Base-by-base conservation (phyloP, 495 filamentous ascomycete genomes). In the Extremus antarcticus region DNA sequence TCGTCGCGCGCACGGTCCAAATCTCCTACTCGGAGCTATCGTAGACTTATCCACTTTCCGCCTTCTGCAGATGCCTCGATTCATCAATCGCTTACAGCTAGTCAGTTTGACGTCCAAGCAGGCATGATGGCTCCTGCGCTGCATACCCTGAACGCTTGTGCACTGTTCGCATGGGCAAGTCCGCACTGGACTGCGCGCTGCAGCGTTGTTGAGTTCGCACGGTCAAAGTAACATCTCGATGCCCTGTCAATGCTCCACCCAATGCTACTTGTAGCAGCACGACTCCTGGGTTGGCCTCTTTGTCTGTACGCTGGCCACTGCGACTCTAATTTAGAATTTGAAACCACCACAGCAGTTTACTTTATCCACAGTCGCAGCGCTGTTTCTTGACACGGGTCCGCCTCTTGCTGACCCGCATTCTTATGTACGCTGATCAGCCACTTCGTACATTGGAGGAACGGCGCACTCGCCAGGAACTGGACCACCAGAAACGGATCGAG, bases 241-340 rank as follows among this genome's bases (percentile, higher is more conserved):
- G n/a, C n/a, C n/a, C n/a, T n/a, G n/a, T n/a, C 7, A 35, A 35
- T 35, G 29, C 41, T 45, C 41, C 41, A 17, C 41, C 19, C 41
- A n/a, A 45, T 21, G 15, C 7, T 45, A 45, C 41, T 45, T 45
- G 41, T 45, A 45, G 41, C 41, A n/a, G 15, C 8, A 7, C 41
- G 3, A 3, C 17, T 9, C 41, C 41, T n/a, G 19, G 41, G 15
- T 21, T 45, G 41, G 17, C 29, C 29, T 7, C 29, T 35, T 35
- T 13, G 29, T 35, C 29, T 35, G 4, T n/a, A n/a, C n/a, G n/a
- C 35, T 39, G 35, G n/a, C 35, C n/a, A 39, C 35, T 39, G 35
- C 35, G 35, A 39, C 7, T 45, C 41, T 45, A 45, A 45, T 45
- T 45, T 45, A 45, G 41, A 45, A 17, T 45, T n/a, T 45, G 41